Conservation (phyloP, 768 basidiomycete genomes). For the Clavulina sp. region DNA sequence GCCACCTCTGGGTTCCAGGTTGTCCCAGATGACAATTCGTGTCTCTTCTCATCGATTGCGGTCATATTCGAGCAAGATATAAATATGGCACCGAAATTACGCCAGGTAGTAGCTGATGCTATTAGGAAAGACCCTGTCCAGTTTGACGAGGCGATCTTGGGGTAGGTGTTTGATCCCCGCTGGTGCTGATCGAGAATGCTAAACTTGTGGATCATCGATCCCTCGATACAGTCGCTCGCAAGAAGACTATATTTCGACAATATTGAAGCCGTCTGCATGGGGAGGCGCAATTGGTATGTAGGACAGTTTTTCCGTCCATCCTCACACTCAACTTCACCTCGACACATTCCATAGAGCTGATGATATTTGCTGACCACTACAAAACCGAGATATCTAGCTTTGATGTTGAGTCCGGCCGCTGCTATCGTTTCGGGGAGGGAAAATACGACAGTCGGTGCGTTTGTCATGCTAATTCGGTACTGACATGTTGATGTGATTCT, state of each 20-base stretch:
- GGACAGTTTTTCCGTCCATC: not conserved
- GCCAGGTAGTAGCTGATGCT: conserved; percentile 62
- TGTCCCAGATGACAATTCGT: conserved; percentile 96
- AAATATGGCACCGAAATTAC: conserved; percentile 42
- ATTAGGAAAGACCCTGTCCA: conserved; percentile 53
- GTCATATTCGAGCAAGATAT: conserved; percentile 74
- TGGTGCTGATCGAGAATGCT: not conserved
- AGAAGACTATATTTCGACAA: conserved; percentile 65
- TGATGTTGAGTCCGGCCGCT: conserved; percentile 82
- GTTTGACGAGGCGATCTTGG: conserved; percentile 75
- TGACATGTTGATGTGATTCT: too few relatives aligned
- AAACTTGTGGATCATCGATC: conserved; percentile 19
- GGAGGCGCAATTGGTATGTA: conserved; percentile 76
- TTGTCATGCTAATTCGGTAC: too few relatives aligned
- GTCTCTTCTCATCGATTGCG: conserved; percentile 76
- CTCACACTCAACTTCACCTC: not conserved
- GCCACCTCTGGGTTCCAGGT: conserved; percentile 40
- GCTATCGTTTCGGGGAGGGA: conserved; percentile 60
- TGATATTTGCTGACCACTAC: conserved; percentile 69
- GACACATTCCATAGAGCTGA: conserved; percentile 32
- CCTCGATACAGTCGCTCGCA: conserved; percentile 31
- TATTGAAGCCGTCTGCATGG: conserved; percentile 68
- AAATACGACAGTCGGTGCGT: conserved; percentile 22
- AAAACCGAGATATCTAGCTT: conserved; percentile 73
- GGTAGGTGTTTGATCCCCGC: conserved; percentile 28